Evolutionary conservation across 805 yeast genomes (phyloP), one percentile per base, ranked within the genome.

Genomic region (Hanseniaspora mollemarum): DNA sequence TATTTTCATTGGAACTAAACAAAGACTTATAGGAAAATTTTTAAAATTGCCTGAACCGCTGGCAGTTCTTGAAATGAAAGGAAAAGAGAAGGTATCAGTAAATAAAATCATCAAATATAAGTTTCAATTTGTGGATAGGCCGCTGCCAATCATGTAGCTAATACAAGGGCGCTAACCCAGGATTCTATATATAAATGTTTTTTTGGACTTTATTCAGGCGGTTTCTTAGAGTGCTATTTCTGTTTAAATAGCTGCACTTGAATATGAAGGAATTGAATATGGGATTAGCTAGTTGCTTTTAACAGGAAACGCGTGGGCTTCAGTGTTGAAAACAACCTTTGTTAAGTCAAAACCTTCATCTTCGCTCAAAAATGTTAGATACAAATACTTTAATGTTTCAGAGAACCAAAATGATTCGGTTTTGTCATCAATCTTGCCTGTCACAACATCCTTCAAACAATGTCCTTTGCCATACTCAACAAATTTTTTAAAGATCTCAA

Each of bases 341-440:
- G 76, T 76, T 57, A 87, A 68, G 28, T 88, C 87, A 55, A 83
- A 66, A 7, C 51, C 51, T 25, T 48, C 51, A 19, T 40, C 37
- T 51, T 77, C 72, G 53, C 79, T 83, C 56, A 84, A 92, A 66
- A 87, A 87, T 55, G 87, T 68, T 52, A 86, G 66, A 60, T 85
- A 85, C 37, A 87, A 70, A 65, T 87, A 88, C 65, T 88, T 88
- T 62, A 88, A 73, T 3, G 96, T 88, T 64, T 88, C 96, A 1
- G 95, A 88, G 46, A 85, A 71, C 96, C 96, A 88, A 71, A 86
- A 87, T 19, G 94, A 81, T 66, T 87, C 96, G 77, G 84, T 76
- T 84, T 85, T 64, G 24, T 88, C 92, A 49, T 73, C 66, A 54
- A 62, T 63, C 19, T 62, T 60, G 2, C 88, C 79, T 31, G 80